Evolutionary conservation across 306 rosid species (phyloP).

Genomic region (Rosa multiflora): DNA sequence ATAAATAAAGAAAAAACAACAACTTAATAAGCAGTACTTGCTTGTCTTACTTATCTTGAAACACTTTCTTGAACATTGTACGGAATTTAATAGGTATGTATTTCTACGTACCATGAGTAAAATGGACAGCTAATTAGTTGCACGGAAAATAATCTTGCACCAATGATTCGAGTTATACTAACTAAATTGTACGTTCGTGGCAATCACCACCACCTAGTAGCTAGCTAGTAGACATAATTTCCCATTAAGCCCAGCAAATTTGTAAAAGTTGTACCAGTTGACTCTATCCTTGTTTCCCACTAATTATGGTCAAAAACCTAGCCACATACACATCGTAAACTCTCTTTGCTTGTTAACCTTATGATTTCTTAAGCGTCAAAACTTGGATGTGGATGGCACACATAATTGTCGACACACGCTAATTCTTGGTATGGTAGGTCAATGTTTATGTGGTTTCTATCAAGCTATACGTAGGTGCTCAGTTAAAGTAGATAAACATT

Average conservation of each 20-base stretch:
- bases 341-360: neutral
- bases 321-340: constrained; percentile 20
- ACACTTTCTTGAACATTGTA: too few species aligned
- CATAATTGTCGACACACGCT: neutral
- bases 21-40: too few species aligned
- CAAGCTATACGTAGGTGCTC: neutral
- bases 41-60: too few species aligned
- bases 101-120: neutral
- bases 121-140: neutral
- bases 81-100: neutral
- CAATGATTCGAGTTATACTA: neutral
- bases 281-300: constrained; percentile 47
- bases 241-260: constrained; percentile 17
- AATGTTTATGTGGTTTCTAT: neutral
- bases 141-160: neutral
- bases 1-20: too few species aligned
- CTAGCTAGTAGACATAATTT: neutral
- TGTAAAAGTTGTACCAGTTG: constrained; percentile 33
- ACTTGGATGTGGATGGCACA: neutral
- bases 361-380: neutral
- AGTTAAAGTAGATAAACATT: neutral
- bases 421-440: neutral
- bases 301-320: constrained; percentile 31
- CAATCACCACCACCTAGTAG: neutral
- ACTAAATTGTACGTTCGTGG: neutral